These are phyloP conservation scores for Whalleya microplaca DNA, from an alignment of 2,329 filamentous ascomycete genomes.

Conservation along the genomic window DNA sequence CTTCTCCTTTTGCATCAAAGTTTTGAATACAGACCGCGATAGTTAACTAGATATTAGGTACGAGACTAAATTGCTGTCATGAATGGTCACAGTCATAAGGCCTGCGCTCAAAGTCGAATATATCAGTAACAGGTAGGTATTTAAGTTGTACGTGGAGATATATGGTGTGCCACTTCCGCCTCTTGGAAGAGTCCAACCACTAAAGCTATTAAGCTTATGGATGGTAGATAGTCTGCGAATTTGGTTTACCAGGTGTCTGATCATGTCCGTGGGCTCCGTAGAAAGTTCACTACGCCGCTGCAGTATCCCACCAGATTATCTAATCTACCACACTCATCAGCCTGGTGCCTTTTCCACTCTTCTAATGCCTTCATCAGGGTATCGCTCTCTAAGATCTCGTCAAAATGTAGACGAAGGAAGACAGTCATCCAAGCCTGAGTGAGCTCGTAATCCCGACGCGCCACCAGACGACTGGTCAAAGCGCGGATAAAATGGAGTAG, in stretches of 20 bases:
- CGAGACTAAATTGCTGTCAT: too few species aligned
- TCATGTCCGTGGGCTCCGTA: conserved; percentile 65
- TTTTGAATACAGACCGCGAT: too few species aligned
- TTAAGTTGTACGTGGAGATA: too few species aligned
- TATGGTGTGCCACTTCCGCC: too few species aligned
- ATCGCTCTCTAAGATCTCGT: conserved; percentile 55
- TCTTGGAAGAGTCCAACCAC: too few species aligned
- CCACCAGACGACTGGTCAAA: conserved; percentile 69
- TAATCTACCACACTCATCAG: conserved; percentile 71
- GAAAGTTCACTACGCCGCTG: conserved; percentile 80
- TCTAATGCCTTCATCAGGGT: conserved; percentile 61
- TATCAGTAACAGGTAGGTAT: too few species aligned
- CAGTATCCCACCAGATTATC: conserved; percentile 84
- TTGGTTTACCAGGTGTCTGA: not conserved
- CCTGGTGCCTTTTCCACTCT: conserved; percentile 74
- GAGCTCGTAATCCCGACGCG: conserved; percentile 85
- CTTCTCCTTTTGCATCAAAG: too few species aligned
- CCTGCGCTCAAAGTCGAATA: too few species aligned
- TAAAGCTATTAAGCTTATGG: too few species aligned
- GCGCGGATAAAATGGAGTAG: conserved; percentile 80
- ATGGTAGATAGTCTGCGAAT: too few species aligned
- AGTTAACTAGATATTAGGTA: too few species aligned
- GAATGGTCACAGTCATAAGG: too few species aligned
- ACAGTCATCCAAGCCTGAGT: conserved; percentile 98
- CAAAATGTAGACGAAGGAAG: conserved; percentile 79